Evolutionary conservation across 371 early-diverging fungal species (phyloP).

Genomic region (Capniomyces stellatus): DNA sequence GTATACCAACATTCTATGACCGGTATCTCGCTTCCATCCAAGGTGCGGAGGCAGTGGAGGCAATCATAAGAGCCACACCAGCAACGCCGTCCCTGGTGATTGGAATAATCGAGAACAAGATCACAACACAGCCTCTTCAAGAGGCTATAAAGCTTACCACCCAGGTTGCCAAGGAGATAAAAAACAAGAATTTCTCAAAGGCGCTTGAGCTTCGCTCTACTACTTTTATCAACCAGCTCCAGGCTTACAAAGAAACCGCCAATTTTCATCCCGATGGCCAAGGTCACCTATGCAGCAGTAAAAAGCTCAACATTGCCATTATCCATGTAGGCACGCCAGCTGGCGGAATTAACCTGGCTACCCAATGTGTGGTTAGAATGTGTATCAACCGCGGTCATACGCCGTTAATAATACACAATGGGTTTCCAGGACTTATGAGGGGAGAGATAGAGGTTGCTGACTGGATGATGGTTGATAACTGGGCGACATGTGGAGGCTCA

Average conservation of each 20-base stretch:
- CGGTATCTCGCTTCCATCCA: slow-evolving; percentile 86
- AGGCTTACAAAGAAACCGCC: slow-evolving; percentile 22
- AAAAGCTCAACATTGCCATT: slow-evolving; percentile 70
- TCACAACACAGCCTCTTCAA: slow-evolving; percentile 69
- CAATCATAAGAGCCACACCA: slow-evolving; percentile 63
- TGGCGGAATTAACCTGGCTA: slow-evolving; percentile 96
- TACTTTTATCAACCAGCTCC: slow-evolving; percentile 42
- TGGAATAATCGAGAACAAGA: slow-evolving; percentile 71
- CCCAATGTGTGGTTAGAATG: slow-evolving; percentile 72
- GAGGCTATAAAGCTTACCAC: slow-evolving; percentile 83
- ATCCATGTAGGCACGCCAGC: slow-evolving; percentile 90
- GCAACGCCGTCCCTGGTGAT: slow-evolving; percentile 81
- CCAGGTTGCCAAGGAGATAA: slow-evolving; percentile 67
- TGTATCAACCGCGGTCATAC: slow-evolving; percentile 69
- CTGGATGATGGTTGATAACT: slow-evolving; percentile 76
- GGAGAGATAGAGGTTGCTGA: slow-evolving; percentile 52
- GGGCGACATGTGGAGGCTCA: slow-evolving; percentile 84
- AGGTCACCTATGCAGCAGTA: slow-evolving; percentile 13
- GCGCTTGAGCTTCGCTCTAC: slow-evolving; percentile 86
- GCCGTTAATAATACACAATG: slow-evolving; percentile 73
- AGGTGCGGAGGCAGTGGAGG: slow-evolving; percentile 92
- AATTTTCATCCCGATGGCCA: slow-evolving; percentile 14
- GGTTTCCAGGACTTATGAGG: slow-evolving; percentile 78
- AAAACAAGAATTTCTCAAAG: slow-evolving; percentile 57
- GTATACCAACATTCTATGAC: slow-evolving; percentile 86